A percentile compares a stretch with the other conserved stretches of the same genome.
Conservation (phyloP, 176 grass and related monocot species). For the Stipa capillata region DNA sequence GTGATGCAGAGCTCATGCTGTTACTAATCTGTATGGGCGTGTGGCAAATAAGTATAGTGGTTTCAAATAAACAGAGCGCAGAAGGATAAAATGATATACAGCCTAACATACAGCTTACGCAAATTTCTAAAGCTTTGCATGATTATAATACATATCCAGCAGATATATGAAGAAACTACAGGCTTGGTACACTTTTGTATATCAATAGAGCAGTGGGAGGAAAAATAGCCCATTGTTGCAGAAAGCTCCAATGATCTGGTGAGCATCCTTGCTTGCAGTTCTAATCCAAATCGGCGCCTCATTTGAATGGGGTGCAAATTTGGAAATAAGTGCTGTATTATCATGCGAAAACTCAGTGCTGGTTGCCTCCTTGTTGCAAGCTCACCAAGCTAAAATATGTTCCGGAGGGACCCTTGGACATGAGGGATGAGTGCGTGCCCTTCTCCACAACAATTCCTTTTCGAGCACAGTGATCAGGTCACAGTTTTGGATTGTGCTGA, state of each 20-base stretch:
- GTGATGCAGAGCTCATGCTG: background rate
- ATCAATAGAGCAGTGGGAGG: background rate
- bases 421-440: slow-evolving; percentile 68
- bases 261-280: background rate
- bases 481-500: slow-evolving; percentile 71
- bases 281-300: too few species aligned
- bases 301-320: background rate
- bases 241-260: background rate
- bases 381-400: slow-evolving; percentile 58
- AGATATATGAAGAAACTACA: slow-evolving; percentile 16
- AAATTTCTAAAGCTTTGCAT: background rate
- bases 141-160: slow-evolving; percentile 8
- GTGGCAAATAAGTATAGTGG: too few species aligned
- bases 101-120: background rate
- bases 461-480: slow-evolving; percentile 59
- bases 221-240: background rate
- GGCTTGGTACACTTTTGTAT: background rate
- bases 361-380: slow-evolving; percentile 48
- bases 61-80: background rate
- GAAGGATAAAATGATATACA: background rate
- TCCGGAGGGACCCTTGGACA: slow-evolving; percentile 46
- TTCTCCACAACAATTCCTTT: slow-evolving; percentile 71
- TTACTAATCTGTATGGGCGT: background rate
- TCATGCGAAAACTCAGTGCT: background rate
- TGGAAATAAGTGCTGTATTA: background rate